Evolutionary conservation across 2,329 filamentous ascomycete genomes (phyloP), one percentile per base, ranked within the genome.

Genomic region (Lachnellula arida): DNA sequence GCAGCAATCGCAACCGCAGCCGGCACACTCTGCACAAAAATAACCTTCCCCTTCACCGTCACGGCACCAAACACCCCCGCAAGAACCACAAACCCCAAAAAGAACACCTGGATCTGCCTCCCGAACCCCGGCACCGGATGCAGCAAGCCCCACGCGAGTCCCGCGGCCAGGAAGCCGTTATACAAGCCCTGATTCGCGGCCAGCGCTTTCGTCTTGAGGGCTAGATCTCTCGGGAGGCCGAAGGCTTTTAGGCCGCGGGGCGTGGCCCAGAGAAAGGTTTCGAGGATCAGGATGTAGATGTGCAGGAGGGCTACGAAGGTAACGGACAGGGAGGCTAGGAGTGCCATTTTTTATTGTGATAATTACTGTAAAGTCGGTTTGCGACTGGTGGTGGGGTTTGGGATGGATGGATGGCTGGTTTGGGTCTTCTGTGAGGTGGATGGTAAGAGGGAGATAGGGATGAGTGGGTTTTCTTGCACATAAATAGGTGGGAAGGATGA

Each of bases 141-240:
- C 3, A 68, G n/a, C n/a, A 79, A 59, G 3, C 74, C 72, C 78
- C 78, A 80, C 25, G 68, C 56, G 2, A 80, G 65, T 0, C 78
- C 78, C 1, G 76, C 76, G 3, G 76, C 74, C n/a, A 80, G 69
- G 53, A 80, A 78, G 43, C 78, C 77, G 63, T 80, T 80, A 69
- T 80, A 80, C 5, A 80, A 70, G 19, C 78, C 78, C 63, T 80
- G 77, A 65, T 80, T 80, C 51, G 75, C 75, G 47, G 76, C 78
- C 37, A 80, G 68, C 4, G 68, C 62, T 58, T 72, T 73, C 3
- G 75, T 78, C 65, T 76, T 63, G 40, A 73, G 65, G 5, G 78
- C 78, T 54, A 76, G 78, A 5, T 77, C 73, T n/a, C 73, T 63
- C 0, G 69, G 73, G 37, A 78, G 68, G 32, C 66, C 65, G 67